Evolutionary conservation across 192 early-diverging fungal genomes (phyloP).

Genomic region (Entomortierella beljakovae): DNA sequence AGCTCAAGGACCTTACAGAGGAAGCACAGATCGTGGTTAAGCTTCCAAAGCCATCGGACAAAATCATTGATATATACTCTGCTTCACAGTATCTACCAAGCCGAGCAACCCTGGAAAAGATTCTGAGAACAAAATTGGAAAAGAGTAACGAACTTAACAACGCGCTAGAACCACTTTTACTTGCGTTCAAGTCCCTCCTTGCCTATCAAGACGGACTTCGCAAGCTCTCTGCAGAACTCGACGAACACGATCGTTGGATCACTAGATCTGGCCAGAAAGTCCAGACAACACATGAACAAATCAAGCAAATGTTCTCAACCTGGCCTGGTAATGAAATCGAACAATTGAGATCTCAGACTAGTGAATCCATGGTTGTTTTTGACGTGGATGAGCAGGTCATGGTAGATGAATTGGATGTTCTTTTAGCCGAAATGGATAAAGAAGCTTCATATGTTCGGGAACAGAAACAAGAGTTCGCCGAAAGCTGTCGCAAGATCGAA

Average conservation of each 20-base stretch:
- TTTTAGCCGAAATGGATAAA: constrained; percentile 43
- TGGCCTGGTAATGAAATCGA: constrained; percentile 51
- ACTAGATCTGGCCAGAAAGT: constrained; percentile 19
- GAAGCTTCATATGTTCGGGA: constrained; percentile 33
- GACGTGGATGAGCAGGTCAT: constrained; percentile 50
- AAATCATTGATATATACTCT: constrained; percentile 21
- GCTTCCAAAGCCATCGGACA: constrained; percentile 38
- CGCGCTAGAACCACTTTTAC: constrained; percentile 14
- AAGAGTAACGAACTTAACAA: constrained; percentile 16
- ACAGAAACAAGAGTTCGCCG: constrained; percentile 14
- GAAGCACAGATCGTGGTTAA: constrained; percentile 2
- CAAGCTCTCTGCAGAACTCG: constrained; percentile 19
- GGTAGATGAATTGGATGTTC: constrained; percentile 43
- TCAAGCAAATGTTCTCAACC: constrained; percentile 47
- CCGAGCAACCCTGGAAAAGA: constrained; percentile 17
- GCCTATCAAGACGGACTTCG: constrained; percentile 41
- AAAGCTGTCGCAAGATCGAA: constrained; percentile 24
- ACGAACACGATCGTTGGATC: constrained; percentile 41
- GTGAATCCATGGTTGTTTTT: constrained; percentile 43
- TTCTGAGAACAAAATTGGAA: constrained; percentile 10
- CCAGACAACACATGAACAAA: constrained; percentile 37
- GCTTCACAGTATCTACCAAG: constrained; percentile 3
- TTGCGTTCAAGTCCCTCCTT: constrained; percentile 29
- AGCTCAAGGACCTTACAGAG: constrained; percentile 25
- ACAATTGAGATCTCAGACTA: constrained; percentile 19